Conservation (phyloP, 768 basidiomycete species). For the Russula compacta region DNA sequence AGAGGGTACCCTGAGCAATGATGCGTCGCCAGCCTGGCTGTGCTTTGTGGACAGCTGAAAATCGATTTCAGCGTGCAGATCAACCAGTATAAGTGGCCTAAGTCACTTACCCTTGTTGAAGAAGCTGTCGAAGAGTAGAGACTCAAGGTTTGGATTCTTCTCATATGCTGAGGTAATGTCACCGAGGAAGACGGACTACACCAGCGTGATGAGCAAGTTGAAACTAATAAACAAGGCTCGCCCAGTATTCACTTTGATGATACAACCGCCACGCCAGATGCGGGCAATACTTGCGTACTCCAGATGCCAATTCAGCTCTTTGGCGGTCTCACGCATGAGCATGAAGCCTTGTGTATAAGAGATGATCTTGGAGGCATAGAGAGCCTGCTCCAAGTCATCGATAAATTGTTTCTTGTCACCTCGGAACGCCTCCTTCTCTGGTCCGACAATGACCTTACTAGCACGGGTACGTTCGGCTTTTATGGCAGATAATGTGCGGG, state of each 20-base stretch:
- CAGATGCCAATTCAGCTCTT: slow-evolving; percentile 86
- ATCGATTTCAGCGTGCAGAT: slow-evolving; percentile 7
- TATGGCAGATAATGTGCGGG: slow-evolving; percentile 93
- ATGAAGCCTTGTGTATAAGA: slow-evolving; percentile 99
- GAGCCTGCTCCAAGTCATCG: slow-evolving; percentile 96
- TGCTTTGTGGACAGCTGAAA: slow-evolving; percentile 76
- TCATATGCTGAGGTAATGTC: slow-evolving; percentile 88
- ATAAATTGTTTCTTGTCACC: slow-evolving; percentile 99
- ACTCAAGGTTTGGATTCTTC: slow-evolving; percentile 79
- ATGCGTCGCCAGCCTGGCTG: slow-evolving; percentile 98
- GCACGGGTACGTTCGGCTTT: slow-evolving; percentile 94
- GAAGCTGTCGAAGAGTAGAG: slow-evolving; percentile 92
- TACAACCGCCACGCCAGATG: slow-evolving; percentile 99
- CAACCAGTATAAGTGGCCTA: neutral
- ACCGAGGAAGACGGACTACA: slow-evolving; percentile 68
- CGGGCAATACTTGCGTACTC: slow-evolving; percentile 97
- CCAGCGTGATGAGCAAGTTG: slow-evolving; percentile 28
- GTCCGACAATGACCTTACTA: slow-evolving; percentile 83
- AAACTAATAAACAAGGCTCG: neutral
- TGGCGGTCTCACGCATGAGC: slow-evolving; percentile 97
- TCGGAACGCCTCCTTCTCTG: slow-evolving; percentile 86
- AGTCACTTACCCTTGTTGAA: slow-evolving; percentile 72
- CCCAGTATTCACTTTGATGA: slow-evolving; percentile 73
- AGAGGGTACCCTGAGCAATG: slow-evolving; percentile 90
- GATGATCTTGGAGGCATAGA: slow-evolving; percentile 99